Evolutionary conservation across 306 rosid genomes (phyloP), one percentile per base, ranked within the genome.

Genomic region (Parietaria judaica): DNA sequence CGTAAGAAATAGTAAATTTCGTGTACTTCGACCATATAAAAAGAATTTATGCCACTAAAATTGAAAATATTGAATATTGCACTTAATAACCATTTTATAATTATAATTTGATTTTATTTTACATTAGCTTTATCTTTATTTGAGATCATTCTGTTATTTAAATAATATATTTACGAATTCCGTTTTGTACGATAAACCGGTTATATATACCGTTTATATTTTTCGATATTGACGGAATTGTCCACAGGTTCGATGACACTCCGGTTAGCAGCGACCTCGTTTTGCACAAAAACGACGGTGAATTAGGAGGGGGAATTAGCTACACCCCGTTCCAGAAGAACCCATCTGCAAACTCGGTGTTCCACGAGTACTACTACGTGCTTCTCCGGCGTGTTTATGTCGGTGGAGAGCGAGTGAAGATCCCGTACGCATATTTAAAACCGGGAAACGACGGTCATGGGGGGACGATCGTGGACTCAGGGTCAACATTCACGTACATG

Each of bases 381-480:
- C 54, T 16, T 2, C 78, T 94, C 35, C 77, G 86, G 0, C 86
- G 73, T 57, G 49, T 94, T 51, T 9, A 79, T 55, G 87, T 94
- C 11, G 97, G 95, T 1, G 68, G 61, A 1, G 16, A 72, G 50
- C 12, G 35, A 0, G 95, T 86, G 10, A 86, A 84, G 68, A 69
- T 88, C 17, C 94, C 95, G 15, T 68, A 69, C 65, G 66, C 57
- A 23, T 63, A 48, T 6, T 58, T 81, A 11, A 81, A 74, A 6
- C 87, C 88, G 1, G 89, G 72, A 7, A 48, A 70, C 0, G 78
- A 80, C 44, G 88, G 95, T 6, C 74, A 76, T 15, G 99, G 99
- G 0, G 99, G 99, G 13, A 72, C 96, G 3, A 79, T 88, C 6
- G 86, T 88, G 3, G 99, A 94, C 62, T 88, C 97, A 3, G 99